These are phyloP conservation scores for Podaxis sp. DNA, from an alignment of 768 basidiomycete species.

Conservation along the genomic window DNA sequence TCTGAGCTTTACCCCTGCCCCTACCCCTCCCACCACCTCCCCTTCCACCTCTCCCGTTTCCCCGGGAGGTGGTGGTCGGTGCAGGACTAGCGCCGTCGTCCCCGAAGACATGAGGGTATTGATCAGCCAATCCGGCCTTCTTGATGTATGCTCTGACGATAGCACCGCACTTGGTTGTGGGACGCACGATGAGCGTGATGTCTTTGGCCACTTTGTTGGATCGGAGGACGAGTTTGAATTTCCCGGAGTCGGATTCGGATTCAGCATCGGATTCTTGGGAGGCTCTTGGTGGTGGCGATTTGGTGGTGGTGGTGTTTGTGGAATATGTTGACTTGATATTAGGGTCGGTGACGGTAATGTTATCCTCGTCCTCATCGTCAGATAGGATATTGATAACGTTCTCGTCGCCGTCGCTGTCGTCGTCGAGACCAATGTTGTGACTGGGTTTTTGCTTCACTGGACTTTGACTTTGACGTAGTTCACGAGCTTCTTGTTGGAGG, in stretches of 20 bases:
- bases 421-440: conserved; percentile 16
- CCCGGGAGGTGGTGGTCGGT: conserved; percentile 24
- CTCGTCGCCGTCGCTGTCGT: conserved; percentile 17
- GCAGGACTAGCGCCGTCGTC: conserved; percentile 16
- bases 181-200: conserved; percentile 67
- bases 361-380: conserved; percentile 21
- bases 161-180: conserved; percentile 73
- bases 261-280: conserved; percentile 37
- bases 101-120: conserved; percentile 43
- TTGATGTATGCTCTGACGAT: conserved; percentile 77
- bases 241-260: conserved; percentile 48
- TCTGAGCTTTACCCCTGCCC: conserved; percentile 24
- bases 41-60: neutral
- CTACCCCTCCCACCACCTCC: conserved; percentile 21
- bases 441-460: conserved; percentile 12
- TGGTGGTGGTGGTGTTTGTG: conserved; percentile 7
- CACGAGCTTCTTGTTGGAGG: conserved; percentile 38
- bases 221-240: conserved; percentile 66
- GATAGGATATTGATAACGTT: conserved; percentile 25
- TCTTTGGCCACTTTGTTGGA: conserved; percentile 51
- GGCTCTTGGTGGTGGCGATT: conserved; percentile 16
- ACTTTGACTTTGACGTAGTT: conserved; percentile 7
- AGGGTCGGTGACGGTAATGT: neutral
- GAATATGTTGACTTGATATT: neutral
- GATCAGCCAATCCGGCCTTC: conserved; percentile 57